Percentiles rank a stretch among this genome's conserved stretches.
These are phyloP conservation scores for Chlamydomonas sp. DNA, from an alignment of 139 green algal genomes.

Conservation along the genomic window DNA sequence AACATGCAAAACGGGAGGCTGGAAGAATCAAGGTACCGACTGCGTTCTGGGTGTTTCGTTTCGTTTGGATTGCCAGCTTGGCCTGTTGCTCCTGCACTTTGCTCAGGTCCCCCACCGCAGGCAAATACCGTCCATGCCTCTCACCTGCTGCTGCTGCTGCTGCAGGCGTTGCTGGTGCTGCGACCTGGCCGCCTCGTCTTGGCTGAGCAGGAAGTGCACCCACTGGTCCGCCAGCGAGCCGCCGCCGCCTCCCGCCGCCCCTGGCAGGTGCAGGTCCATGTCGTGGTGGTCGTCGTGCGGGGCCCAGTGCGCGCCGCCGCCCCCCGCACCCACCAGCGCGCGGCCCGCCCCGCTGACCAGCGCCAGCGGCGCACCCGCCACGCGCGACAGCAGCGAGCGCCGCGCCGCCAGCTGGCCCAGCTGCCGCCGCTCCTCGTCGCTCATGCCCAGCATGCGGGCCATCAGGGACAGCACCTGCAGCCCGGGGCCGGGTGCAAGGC, in stretches of 20 bases:
- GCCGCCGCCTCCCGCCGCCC: background rate
- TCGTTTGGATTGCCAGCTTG: too few relatives aligned
- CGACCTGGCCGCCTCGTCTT: slow-evolving; percentile 38
- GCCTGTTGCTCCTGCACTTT: too few relatives aligned
- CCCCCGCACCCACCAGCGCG: slow-evolving; percentile 18
- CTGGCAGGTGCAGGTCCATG: background rate
- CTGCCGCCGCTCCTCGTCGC: slow-evolving; percentile 56
- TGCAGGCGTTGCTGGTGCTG: slow-evolving; percentile 1
- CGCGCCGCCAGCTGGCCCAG: slow-evolving; percentile 32
- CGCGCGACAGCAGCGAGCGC: slow-evolving; percentile 46
- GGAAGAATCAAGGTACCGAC: too few relatives aligned
- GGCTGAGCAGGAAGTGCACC: slow-evolving; percentile 72
- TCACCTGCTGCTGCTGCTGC: background rate
- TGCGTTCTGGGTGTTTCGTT: too few relatives aligned
- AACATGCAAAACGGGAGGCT: too few relatives aligned
- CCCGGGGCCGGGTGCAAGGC: background rate
- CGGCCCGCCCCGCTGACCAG: slow-evolving; percentile 47
- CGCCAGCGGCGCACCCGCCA: slow-evolving; percentile 45
- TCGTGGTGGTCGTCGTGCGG: too few relatives aligned
- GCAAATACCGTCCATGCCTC: background rate
- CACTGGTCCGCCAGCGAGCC: slow-evolving; percentile 63
- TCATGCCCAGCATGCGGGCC: slow-evolving; percentile 60
- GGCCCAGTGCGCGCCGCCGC: background rate
- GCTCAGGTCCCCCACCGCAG: background rate
- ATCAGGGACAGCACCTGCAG: slow-evolving; percentile 51